A percentile compares a stretch with the other conserved stretches of the same genome.
phyloP scores from a whole-genome alignment of 1,139 yeast genomes.

The Yamadazyma taylorii region DNA sequence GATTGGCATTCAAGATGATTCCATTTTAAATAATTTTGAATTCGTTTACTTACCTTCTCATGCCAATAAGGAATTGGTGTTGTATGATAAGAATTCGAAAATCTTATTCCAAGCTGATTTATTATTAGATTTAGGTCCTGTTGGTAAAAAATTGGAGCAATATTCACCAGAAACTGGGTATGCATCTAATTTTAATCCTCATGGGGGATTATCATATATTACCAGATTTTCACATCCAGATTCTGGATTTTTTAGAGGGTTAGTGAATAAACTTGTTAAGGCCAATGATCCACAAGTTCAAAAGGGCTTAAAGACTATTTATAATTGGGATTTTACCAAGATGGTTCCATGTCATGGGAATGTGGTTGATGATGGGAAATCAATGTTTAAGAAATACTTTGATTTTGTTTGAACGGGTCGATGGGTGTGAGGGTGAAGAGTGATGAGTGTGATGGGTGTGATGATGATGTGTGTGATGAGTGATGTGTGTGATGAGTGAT shows the following conservation, averaged over 20 bases:
- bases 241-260: constrained; percentile 32
- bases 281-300: constrained; percentile 13
- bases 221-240: constrained; percentile 41
- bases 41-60: constrained; percentile 57
- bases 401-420: constrained; percentile 11
- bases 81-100: constrained; percentile 46
- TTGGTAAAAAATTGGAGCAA: constrained; percentile 28
- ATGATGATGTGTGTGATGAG: no score
- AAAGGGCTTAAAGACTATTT: constrained; percentile 34
- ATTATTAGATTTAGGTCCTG: constrained; percentile 47
- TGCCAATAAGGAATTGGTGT: constrained; percentile 54
- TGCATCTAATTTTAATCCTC: constrained; percentile 33
- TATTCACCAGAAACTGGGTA: constrained; percentile 46
- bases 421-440: no score
- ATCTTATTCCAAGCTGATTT: constrained; percentile 58
- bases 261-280: constrained; percentile 28
- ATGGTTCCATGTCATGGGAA: constrained; percentile 63
- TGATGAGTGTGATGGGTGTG: no score
- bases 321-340: constrained; percentile 47
- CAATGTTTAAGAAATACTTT: constrained; percentile 22
- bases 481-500: no score
- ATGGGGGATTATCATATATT: constrained; percentile 38
- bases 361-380: constrained; percentile 48
- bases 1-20: constrained; percentile 28
- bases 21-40: constrained; percentile 43